Percentiles rank a stretch among this genome's conserved stretches.
Evolutionary conservation across 352 stramenopile species (phyloP).

Genomic region (Globisporangium cystogenes): DNA sequence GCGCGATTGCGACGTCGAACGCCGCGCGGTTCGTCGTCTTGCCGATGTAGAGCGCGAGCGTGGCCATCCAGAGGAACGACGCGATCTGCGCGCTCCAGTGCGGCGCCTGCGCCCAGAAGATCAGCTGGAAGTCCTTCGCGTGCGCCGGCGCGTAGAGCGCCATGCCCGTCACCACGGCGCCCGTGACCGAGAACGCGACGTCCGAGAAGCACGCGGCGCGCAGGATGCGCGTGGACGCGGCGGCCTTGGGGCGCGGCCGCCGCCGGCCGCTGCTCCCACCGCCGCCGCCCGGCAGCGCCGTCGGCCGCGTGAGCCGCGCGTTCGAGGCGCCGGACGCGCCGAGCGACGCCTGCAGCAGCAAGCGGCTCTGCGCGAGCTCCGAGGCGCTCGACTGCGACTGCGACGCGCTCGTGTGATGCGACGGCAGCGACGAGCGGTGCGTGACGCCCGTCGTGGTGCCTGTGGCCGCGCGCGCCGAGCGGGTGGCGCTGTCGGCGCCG

Average conservation of each 20-base stretch:
- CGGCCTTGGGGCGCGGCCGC: constrained; percentile 29
- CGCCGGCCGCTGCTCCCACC: constrained; percentile 19
- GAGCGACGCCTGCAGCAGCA: constrained; percentile 7
- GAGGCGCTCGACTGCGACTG: constrained; percentile 26
- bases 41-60: constrained; percentile 72
- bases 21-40: constrained; percentile 38
- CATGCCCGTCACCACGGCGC: constrained; percentile 46
- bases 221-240: constrained; percentile 57
- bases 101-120: constrained; percentile 63
- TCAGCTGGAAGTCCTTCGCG: constrained; percentile 41
- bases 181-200: constrained; percentile 61
- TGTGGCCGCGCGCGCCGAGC: constrained; percentile 6
- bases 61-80: constrained; percentile 76
- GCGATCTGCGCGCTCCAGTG: constrained; percentile 77
- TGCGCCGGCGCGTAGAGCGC: constrained; percentile 31
- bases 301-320: not conserved
- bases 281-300: not conserved
- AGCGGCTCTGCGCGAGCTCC: constrained; percentile 20
- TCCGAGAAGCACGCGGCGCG: constrained; percentile 69
- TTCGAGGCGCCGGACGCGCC: not conserved
- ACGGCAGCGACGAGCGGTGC: constrained; percentile 5
- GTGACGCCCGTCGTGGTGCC: constrained; percentile 5
- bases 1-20: constrained; percentile 72
- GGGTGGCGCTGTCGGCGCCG: constrained; percentile 1
- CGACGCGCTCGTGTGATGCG: constrained; percentile 14